phyloP scores from a whole-genome alignment of 2,329 filamentous ascomycete genomes.

The Dactylellina haptotyla region DNA sequence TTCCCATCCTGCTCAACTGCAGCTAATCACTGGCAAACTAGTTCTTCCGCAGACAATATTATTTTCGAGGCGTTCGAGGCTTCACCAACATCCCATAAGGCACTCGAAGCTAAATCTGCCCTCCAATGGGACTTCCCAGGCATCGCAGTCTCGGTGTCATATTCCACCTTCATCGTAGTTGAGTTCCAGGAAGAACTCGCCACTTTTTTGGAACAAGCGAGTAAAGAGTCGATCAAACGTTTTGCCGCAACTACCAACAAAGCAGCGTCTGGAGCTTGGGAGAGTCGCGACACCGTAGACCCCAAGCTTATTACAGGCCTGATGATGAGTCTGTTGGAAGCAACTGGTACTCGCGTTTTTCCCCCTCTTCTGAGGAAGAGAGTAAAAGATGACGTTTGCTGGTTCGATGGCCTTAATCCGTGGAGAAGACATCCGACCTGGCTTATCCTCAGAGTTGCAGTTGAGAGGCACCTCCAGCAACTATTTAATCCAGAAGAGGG shows the following conservation, averaged over 20 bases:
- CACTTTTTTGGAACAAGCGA: slow-evolving; percentile 69
- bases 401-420: slow-evolving; percentile 64
- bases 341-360: slow-evolving; percentile 63
- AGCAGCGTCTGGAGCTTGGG: slow-evolving; percentile 64
- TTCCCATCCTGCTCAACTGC: background rate
- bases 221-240: slow-evolving; percentile 66
- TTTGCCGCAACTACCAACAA: slow-evolving; percentile 69
- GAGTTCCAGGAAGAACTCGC: slow-evolving; percentile 66
- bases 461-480: slow-evolving; percentile 67
- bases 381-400: slow-evolving; percentile 72
- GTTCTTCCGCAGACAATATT: slow-evolving; percentile 57
- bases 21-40: no score
- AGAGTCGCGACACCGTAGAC: slow-evolving; percentile 69
- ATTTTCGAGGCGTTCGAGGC: slow-evolving; percentile 72
- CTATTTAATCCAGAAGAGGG: slow-evolving; percentile 63
- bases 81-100: slow-evolving; percentile 66
- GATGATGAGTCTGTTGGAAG: slow-evolving; percentile 71
- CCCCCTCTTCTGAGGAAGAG: slow-evolving; percentile 67
- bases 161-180: slow-evolving; percentile 60
- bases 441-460: slow-evolving; percentile 70
- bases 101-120: slow-evolving; percentile 66
- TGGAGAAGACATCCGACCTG: slow-evolving; percentile 73
- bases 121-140: slow-evolving; percentile 72
- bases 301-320: slow-evolving; percentile 71
- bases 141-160: slow-evolving; percentile 65